Evolutionary conservation across 1,139 yeast species (phyloP).

Genomic region (Blastobotrys illinoisensis): DNA sequence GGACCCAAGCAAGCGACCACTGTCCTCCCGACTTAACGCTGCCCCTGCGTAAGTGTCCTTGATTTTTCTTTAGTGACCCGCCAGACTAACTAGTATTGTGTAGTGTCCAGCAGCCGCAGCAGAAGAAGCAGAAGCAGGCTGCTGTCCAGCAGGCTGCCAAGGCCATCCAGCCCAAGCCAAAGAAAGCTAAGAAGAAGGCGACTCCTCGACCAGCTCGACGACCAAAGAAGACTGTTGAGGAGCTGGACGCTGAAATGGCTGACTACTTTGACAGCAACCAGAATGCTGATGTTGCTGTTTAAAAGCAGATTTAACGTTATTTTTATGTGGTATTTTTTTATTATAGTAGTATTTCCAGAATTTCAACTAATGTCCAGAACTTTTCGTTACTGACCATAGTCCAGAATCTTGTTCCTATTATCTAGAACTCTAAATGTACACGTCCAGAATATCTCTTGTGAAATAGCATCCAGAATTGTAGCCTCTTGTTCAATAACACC

Average conservation of each 20-base stretch:
- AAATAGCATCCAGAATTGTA: too few species aligned
- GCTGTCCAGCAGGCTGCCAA: conserved; percentile 21
- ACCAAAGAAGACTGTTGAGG: conserved; percentile 53
- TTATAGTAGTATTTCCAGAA: not conserved
- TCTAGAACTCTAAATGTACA: too few species aligned
- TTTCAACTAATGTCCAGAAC: not conserved
- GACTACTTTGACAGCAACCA: conserved; percentile 46
- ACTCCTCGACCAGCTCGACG: conserved; percentile 82
- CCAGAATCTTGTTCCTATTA: too few species aligned
- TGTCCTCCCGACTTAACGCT: conserved; percentile 57
- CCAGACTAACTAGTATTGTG: not conserved
- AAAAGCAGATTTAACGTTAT: not conserved
- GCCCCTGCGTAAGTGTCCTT: conserved; percentile 39
- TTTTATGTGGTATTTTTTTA: not conserved
- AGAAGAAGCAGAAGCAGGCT: conserved; percentile 8
- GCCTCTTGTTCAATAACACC: too few species aligned
- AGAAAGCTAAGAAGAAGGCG: conserved; percentile 25
- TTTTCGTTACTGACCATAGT: not conserved
- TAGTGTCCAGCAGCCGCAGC: conserved; percentile 6
- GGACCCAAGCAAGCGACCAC: conserved; percentile 78
- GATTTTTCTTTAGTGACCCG: not conserved
- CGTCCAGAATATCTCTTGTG: too few species aligned
- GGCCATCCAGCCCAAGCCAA: conserved; percentile 13
- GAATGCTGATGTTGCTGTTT: conserved; percentile 4
- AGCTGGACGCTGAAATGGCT: conserved; percentile 72